A percentile compares a stretch with the other conserved stretches of the same genome.
These are phyloP conservation scores for Mediolabrus comicus DNA, from an alignment of 108 stramenopile species.

Conservation along the genomic window DNA sequence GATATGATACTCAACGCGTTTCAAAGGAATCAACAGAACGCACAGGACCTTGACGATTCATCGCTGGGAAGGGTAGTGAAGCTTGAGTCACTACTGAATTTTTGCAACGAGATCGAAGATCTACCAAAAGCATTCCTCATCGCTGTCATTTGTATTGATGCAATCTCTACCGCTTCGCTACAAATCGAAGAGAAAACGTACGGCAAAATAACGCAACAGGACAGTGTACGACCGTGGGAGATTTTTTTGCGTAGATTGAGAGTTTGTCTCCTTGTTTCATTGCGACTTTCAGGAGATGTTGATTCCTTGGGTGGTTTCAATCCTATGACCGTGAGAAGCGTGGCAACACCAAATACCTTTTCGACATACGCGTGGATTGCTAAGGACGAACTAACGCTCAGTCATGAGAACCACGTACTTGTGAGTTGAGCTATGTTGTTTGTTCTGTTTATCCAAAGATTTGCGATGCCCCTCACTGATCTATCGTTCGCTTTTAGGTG, in stretches of 20 bases:
- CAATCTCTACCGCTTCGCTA: conserved; percentile 50
- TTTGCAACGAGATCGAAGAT: conserved; percentile 65
- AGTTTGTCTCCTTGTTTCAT: conserved; percentile 65
- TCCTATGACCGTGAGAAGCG: conserved; percentile 65
- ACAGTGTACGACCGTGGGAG: conserved; percentile 58
- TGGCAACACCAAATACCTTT: conserved; percentile 56
- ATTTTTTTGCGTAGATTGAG: conserved; percentile 68
- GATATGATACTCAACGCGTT: conserved; percentile 46
- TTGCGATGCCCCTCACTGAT: background rate
- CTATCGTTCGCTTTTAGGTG: background rate
- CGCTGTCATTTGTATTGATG: conserved; percentile 65
- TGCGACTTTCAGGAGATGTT: conserved; percentile 60
- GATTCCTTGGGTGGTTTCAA: conserved; percentile 49
- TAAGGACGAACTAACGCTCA: conserved; percentile 69
- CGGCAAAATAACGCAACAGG: conserved; percentile 47
- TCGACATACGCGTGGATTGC: conserved; percentile 81
- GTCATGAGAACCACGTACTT: conserved; percentile 70
- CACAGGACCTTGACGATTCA: background rate
- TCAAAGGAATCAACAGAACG: conserved; percentile 23
- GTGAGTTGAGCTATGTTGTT: background rate
- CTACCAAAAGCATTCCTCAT: conserved; percentile 72
- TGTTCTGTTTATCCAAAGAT: background rate
- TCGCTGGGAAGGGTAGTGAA: conserved; percentile 15
- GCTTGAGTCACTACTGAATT: conserved; percentile 52
- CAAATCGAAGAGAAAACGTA: conserved; percentile 70